phyloP scores from a whole-genome alignment of 1,139 yeast genomes.

The Saccharomyces hybrid region DNA sequence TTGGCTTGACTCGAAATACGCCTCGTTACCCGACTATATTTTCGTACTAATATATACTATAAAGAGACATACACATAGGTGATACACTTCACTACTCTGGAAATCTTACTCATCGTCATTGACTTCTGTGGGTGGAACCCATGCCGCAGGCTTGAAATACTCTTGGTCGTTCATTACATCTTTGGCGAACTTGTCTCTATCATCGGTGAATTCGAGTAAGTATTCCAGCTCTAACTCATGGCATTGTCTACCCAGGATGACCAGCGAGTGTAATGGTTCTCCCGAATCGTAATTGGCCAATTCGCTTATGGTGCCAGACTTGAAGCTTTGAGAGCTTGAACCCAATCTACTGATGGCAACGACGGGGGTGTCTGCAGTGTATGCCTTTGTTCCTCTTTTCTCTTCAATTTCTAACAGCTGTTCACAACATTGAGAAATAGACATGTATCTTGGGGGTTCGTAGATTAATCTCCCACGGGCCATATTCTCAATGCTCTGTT shows the following conservation, averaged over 20 bases:
- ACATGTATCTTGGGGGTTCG: slow-evolving; percentile 97
- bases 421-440: slow-evolving; percentile 77
- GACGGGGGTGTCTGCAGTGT: slow-evolving; percentile 82
- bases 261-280: slow-evolving; percentile 85
- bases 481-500: slow-evolving; percentile 89
- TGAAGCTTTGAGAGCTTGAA: slow-evolving; percentile 70
- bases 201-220: slow-evolving; percentile 65
- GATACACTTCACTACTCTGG: background rate
- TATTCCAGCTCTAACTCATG: slow-evolving; percentile 90
- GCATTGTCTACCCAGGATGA: slow-evolving; percentile 85
- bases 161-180: slow-evolving; percentile 67
- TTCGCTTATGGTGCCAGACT: slow-evolving; percentile 74
- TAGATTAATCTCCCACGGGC: slow-evolving; percentile 86
- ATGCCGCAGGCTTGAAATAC: slow-evolving; percentile 51
- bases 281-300: slow-evolving; percentile 81
- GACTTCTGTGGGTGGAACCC: slow-evolving; percentile 36
- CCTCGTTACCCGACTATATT: background rate
- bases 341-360: slow-evolving; percentile 90
- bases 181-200: slow-evolving; percentile 51
- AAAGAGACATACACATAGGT: background rate
- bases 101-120: slow-evolving; percentile 15
- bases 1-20: background rate
- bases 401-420: slow-evolving; percentile 87
- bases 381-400: slow-evolving; percentile 61
- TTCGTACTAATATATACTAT: background rate